Evolutionary conservation across 2,329 filamentous ascomycete genomes (phyloP), one percentile per base, ranked within the genome.

Genomic region (Zopfia rhizophila): DNA sequence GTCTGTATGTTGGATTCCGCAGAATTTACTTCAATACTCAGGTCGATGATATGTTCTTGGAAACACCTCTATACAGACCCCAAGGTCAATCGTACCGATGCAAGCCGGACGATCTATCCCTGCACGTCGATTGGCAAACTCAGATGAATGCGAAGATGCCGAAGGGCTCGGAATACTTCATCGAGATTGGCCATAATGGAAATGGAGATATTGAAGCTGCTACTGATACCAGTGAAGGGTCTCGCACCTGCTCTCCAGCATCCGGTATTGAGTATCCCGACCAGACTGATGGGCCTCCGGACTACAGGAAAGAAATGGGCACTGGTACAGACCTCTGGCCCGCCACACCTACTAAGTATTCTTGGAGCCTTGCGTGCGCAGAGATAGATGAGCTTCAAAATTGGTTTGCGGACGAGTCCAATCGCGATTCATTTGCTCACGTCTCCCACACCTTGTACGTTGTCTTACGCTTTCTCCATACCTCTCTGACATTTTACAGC

Each of bases 31-130:
- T 84, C 24, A 79, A 72, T 66, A 78, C 81, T 10, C 82, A 85
- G 58, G 78, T 86, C 22, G 84, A 87, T 56, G 84, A 87, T 54
- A 82, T 87, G 73, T 82, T 85, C 55, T 71, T 87, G 14, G 70
- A 74, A 61, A 75, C 72, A 3, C 61, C 61, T 3, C 47, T 75
- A 18, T 75, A 75, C 46, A 38, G 65, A 13, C 81, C 82, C 1
- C 53, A 56, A n/a, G 76, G 74, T 5, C 71, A 65, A 0, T 73
- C 69, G 5, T 86, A 81, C 70, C 78, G 80, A 14, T 71, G 81
- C 42, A 64, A 61, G 17, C 62, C 67, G 2, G 61, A 57, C 6
- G 69, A 72, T 51, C 53, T 72, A 1, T 48, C 46, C 13, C 12
- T 51, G 16, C 65, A 69, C 35, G 65, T 69, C 11, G 38, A 48